These are phyloP conservation scores for Solanum bukasovii DNA, from an alignment of 257 asterid species.

Conservation along the genomic window DNA sequence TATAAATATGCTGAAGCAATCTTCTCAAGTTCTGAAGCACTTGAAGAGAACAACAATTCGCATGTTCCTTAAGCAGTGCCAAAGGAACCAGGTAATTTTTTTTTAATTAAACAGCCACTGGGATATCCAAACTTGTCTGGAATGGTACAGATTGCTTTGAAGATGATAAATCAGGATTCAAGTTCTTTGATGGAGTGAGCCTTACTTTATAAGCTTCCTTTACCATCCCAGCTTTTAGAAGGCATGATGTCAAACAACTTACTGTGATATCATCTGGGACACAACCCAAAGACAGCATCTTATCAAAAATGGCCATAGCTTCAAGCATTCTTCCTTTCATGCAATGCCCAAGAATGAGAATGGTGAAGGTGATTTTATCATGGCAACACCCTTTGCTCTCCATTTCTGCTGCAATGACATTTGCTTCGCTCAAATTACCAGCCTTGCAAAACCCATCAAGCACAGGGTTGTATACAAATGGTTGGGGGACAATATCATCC, in stretches of 20 bases:
- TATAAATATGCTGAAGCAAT: neutral
- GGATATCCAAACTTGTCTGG: constrained; percentile 32
- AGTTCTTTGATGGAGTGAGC: constrained; percentile 21
- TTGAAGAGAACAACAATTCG: neutral
- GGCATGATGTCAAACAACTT: constrained; percentile 48
- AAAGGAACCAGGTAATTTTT: constrained; percentile 3
- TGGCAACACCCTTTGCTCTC: constrained; percentile 65
- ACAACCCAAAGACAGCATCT: constrained; percentile 67
- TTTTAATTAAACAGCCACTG: constrained; percentile 45
- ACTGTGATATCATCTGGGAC: constrained; percentile 54
- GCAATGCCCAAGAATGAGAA: constrained; percentile 87
- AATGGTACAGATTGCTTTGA: constrained; percentile 18
- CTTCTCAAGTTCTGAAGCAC: neutral
- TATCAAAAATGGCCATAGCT: constrained; percentile 50
- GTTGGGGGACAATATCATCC: constrained; percentile 51
- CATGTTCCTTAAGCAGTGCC: neutral
- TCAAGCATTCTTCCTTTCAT: constrained; percentile 92
- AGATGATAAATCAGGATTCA: constrained; percentile 19
- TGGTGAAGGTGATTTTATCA: constrained; percentile 84
- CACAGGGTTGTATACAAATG: constrained; percentile 82
- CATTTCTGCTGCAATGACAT: constrained; percentile 60
- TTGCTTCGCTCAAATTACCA: constrained; percentile 81
- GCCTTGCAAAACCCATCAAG: constrained; percentile 83
- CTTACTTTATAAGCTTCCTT: constrained; percentile 61
- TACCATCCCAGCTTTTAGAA: constrained; percentile 82